A percentile compares a stretch with the other conserved stretches of the same genome.
phyloP scores from a whole-genome alignment of 106 monocot genomes.

The Gastrodia elata region DNA sequence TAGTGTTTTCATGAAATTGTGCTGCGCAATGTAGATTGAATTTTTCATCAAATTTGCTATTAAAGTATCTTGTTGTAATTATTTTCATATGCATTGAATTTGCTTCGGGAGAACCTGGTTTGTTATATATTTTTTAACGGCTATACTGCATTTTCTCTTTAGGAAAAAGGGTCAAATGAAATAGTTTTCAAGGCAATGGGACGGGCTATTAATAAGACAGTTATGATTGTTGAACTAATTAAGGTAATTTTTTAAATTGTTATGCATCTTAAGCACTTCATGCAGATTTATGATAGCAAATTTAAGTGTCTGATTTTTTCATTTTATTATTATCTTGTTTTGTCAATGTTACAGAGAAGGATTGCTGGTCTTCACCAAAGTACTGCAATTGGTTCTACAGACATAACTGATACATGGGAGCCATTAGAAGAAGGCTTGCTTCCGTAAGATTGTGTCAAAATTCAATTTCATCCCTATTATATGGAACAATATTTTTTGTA shows the following conservation, averaged over 20 bases:
- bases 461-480: neutral
- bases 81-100: neutral
- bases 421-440: slow-evolving; percentile 90
- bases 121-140: neutral
- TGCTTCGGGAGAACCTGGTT: neutral
- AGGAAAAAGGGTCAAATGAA: slow-evolving; percentile 37
- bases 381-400: slow-evolving; percentile 59
- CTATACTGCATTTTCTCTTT: neutral
- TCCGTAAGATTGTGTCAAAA: slow-evolving; percentile 45
- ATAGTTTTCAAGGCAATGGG: slow-evolving; percentile 44
- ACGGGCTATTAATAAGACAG: slow-evolving; percentile 36
- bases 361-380: slow-evolving; percentile 68
- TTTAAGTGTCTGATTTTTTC: neutral
- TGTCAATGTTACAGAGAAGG: slow-evolving; percentile 54
- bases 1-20: neutral
- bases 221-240: slow-evolving; percentile 34
- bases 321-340: neutral
- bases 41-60: neutral
- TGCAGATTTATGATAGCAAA: neutral
- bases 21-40: neutral
- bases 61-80: neutral
- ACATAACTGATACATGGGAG: slow-evolving; percentile 92
- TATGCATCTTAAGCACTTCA: neutral
- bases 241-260: slow-evolving; percentile 19
- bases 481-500: neutral